phyloP scores from a whole-genome alignment of 192 early-diverging fungal species.

The Obelidium mucronatum region DNA sequence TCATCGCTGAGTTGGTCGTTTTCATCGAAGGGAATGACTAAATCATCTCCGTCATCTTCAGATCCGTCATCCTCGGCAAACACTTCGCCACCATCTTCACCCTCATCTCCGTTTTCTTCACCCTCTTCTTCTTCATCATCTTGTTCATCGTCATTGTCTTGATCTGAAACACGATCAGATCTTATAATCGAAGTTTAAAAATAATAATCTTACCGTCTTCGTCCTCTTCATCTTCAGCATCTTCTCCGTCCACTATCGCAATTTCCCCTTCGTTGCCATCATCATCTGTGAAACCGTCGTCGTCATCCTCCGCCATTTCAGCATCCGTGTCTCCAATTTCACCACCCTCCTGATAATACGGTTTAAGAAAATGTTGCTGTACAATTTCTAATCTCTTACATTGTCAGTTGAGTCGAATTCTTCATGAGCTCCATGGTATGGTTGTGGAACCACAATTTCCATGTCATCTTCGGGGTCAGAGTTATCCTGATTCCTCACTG shows the following conservation, averaged over 20 bases:
- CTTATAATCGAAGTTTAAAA: neutral
- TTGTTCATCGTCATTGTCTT: slow-evolving; percentile 57
- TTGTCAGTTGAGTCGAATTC: slow-evolving; percentile 45
- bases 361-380: too few species aligned
- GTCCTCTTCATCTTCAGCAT: slow-evolving; percentile 46
- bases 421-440: slow-evolving; percentile 55
- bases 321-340: slow-evolving; percentile 57
- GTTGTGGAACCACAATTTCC: slow-evolving; percentile 62
- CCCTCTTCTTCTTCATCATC: slow-evolving; percentile 49
- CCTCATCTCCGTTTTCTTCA: slow-evolving; percentile 57
- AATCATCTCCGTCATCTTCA: slow-evolving; percentile 59
- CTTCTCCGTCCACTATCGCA: slow-evolving; percentile 56
- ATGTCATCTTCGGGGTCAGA: slow-evolving; percentile 66
- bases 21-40: slow-evolving; percentile 42
- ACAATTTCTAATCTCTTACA: slow-evolving; percentile 6
- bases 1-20: slow-evolving; percentile 34
- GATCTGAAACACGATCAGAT: neutral
- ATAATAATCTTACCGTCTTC: neutral
- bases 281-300: slow-evolving; percentile 54
- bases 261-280: slow-evolving; percentile 68
- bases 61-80: slow-evolving; percentile 38
- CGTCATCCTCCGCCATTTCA: slow-evolving; percentile 42
- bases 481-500: slow-evolving; percentile 20
- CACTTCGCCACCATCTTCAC: slow-evolving; percentile 54
- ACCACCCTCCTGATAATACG: slow-evolving; percentile 41